Base-by-base conservation (phyloP, 2,329 filamentous ascomycete species). In the Xylaria polymorpha region DNA sequence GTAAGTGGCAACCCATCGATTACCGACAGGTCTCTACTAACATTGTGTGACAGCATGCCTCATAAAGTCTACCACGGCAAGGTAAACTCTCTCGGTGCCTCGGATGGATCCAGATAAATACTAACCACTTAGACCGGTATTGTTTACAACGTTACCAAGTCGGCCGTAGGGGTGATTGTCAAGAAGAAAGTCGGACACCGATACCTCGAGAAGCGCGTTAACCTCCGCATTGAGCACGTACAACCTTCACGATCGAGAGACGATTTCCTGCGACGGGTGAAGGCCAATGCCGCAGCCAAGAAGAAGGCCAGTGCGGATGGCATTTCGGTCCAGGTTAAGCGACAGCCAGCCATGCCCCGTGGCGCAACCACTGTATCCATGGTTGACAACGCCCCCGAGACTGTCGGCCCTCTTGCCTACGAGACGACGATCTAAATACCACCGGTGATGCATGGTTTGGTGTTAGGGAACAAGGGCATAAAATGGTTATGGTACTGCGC, bases 1-100 rank as follows among this genome's bases (percentile, higher is more conserved):
- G 92, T 96, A 87, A 90, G 75, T 91, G 86, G 29, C 3, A 29
- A 4, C 7, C 46, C 3, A 48, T 20, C 20, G 18, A 48, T 48
- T 25, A 8, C 46, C 18, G 3, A 25, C 20, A 14, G 25, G 25
- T 29, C 25, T 29, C 25, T 29, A 29, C 25, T 29, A 29, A 29
- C 25, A 29, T 29, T 29, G 29, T 4, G 4, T 3, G 20, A 83
- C 80, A 94, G 94, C 88, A 96, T 97, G 94, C 94, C 95, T 80
- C 94, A 95, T 92, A 98, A 98, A 91, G 92, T 97, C 87, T 98
- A 97, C 92, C 94, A 98, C 90, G 96, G 95, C 82, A 98, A 98
- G 65, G 65, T 67, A 64, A 29, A 29, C 25, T 29, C 25, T 4
- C 25, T 29, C 4, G 4, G 25, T 29, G 25, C 25, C 25, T 29